A percentile compares a stretch with the other conserved stretches of the same genome.
Evolutionary conservation across 768 basidiomycete species (phyloP).

Genomic region (Collybia sordida): DNA sequence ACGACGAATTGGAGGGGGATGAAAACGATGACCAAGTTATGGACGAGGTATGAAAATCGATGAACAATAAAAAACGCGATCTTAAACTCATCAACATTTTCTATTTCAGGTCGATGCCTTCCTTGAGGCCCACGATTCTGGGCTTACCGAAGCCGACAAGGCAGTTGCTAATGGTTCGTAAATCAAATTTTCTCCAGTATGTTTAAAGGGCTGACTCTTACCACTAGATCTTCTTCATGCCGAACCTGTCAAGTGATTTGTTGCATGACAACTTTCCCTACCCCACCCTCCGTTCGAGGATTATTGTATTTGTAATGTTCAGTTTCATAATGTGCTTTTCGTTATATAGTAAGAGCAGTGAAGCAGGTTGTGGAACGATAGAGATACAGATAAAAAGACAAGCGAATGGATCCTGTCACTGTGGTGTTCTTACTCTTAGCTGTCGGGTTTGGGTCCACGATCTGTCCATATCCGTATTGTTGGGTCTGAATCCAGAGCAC

Average conservation of each 20-base stretch:
- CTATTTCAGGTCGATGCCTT: conserved; percentile 81
- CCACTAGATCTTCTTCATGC: conserved; percentile 25
- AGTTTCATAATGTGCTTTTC: too few species aligned
- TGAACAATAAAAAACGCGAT: neutral
- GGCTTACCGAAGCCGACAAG: conserved; percentile 77
- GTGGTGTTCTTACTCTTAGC: too few species aligned
- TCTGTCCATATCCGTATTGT: conserved; percentile 85
- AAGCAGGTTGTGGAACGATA: neutral
- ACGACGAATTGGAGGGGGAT: conserved; percentile 51
- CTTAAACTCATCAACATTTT: neutral
- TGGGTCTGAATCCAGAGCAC: conserved; percentile 82
- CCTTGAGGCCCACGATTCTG: conserved; percentile 90
- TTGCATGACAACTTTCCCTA: too few species aligned
- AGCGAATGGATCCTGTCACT: too few species aligned
- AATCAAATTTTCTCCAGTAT: neutral
- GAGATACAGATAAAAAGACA: neutral
- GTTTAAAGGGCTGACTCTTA: neutral
- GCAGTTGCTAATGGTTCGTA: conserved; percentile 70
- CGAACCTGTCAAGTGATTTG: conserved; percentile 24
- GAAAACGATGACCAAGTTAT: conserved; percentile 77
- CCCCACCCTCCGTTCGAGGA: too few species aligned
- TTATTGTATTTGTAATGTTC: too few species aligned
- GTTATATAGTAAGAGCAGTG: neutral
- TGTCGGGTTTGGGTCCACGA: conserved; percentile 27
- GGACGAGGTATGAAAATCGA: conserved; percentile 67